Evolutionary conservation across 208 protist species (phyloP).

Genomic region (Strigomonas culicis): DNA sequence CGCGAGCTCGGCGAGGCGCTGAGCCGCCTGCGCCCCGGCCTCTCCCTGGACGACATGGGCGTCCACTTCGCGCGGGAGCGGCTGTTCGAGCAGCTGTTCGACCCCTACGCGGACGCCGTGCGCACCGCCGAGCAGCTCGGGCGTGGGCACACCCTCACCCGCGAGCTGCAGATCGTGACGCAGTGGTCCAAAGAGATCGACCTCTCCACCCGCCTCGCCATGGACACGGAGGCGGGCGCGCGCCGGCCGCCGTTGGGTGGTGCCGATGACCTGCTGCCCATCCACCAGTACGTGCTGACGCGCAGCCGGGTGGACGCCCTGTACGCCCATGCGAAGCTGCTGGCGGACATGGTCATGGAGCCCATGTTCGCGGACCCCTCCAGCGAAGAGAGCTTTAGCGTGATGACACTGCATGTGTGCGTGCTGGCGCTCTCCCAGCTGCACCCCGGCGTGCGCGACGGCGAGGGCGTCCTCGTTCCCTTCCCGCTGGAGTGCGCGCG

Average conservation of each 20-base stretch:
- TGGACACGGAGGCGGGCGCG: slow-evolving; percentile 20
- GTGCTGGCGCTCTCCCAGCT: slow-evolving; percentile 45
- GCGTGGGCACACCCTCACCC: slow-evolving; percentile 39
- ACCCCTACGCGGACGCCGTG: slow-evolving; percentile 81
- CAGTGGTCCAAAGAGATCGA: slow-evolving; percentile 84
- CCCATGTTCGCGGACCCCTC: slow-evolving; percentile 67
- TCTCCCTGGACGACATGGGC: slow-evolving; percentile 79
- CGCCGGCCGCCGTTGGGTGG: not conserved
- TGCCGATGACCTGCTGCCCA: slow-evolving; percentile 85
- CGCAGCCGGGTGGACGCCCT: slow-evolving; percentile 41
- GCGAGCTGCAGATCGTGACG: slow-evolving; percentile 56
- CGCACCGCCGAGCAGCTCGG: slow-evolving; percentile 66
- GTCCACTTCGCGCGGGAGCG: slow-evolving; percentile 65
- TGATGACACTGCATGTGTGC: slow-evolving; percentile 82
- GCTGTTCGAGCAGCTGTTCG: slow-evolving; percentile 59
- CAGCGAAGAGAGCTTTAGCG: slow-evolving; percentile 70
- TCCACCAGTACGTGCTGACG: slow-evolving; percentile 82
- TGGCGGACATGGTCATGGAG: slow-evolving; percentile 64
- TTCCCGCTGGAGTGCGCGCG: slow-evolving; percentile 25
- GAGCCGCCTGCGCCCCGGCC: slow-evolving; percentile 36
- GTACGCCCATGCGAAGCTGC: slow-evolving; percentile 57
- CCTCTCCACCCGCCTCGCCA: slow-evolving; percentile 52
- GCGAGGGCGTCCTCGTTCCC: slow-evolving; percentile 40
- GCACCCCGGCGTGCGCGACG: slow-evolving; percentile 57
- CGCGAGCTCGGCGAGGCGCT: slow-evolving; percentile 29